phyloP scores from a whole-genome alignment of 1,284 basidiomycete genomes.

The Cutaneotrichosporon dermatis region DNA sequence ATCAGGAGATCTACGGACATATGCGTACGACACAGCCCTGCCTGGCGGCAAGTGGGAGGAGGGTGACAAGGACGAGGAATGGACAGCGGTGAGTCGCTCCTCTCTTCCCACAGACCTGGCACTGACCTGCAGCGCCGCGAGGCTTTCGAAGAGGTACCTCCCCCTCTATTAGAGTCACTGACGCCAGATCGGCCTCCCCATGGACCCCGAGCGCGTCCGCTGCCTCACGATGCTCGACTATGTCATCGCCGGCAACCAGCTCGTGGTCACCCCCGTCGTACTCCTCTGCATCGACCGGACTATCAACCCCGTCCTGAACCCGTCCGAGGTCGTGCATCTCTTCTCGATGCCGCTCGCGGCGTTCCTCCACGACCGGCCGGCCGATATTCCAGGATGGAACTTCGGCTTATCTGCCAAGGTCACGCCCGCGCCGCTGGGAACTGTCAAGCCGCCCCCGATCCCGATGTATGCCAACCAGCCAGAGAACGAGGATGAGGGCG shows the following conservation, averaged over 20 bases:
- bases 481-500: slow-evolving; percentile 8
- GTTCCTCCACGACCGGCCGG: slow-evolving; percentile 62
- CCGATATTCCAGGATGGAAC: slow-evolving; percentile 54
- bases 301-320: slow-evolving; percentile 67
- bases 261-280: slow-evolving; percentile 76
- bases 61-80: slow-evolving; percentile 63
- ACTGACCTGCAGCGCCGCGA: slow-evolving; percentile 58
- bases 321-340: slow-evolving; percentile 67
- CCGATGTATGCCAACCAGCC: slow-evolving; percentile 23
- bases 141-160: slow-evolving; percentile 63
- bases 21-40: slow-evolving; percentile 75
- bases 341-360: slow-evolving; percentile 75
- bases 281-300: slow-evolving; percentile 65
- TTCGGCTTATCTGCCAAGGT: slow-evolving; percentile 32
- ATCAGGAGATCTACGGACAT: slow-evolving; percentile 63
- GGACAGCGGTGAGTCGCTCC: slow-evolving; percentile 63
- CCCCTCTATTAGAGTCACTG: background rate
- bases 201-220: slow-evolving; percentile 63
- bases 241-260: slow-evolving; percentile 64
- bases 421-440: slow-evolving; percentile 14
- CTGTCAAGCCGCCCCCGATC: slow-evolving; percentile 25
- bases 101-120: background rate
- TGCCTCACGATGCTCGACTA: slow-evolving; percentile 70
- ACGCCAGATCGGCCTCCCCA: slow-evolving; percentile 69
- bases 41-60: slow-evolving; percentile 75